Evolutionary conservation across 352 stramenopile genomes (phyloP).

Genomic region (Pythium brassicae): DNA sequence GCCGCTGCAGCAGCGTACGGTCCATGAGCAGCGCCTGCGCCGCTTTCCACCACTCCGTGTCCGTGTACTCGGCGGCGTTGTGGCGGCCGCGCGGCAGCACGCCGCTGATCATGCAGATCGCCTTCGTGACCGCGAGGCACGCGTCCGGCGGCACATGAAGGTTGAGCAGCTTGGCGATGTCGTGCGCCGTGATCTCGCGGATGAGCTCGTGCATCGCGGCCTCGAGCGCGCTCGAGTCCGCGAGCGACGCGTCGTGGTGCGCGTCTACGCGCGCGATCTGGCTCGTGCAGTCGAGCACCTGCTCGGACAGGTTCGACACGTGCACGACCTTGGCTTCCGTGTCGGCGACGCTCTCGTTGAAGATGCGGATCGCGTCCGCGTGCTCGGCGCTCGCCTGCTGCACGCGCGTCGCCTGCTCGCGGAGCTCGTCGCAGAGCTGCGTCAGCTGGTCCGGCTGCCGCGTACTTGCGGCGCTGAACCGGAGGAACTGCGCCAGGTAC

Average conservation of each 20-base stretch:
- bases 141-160: slow-evolving; percentile 41
- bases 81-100: slow-evolving; percentile 45
- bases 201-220: slow-evolving; percentile 56
- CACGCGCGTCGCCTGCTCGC: slow-evolving; percentile 17
- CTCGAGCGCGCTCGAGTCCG: slow-evolving; percentile 53
- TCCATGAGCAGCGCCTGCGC: slow-evolving; percentile 80
- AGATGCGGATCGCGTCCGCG: slow-evolving; percentile 35
- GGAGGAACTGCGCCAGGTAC: slow-evolving; percentile 35
- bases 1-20: slow-evolving; percentile 48
- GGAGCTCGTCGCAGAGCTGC: slow-evolving; percentile 18
- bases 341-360: slow-evolving; percentile 74
- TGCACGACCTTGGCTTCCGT: slow-evolving; percentile 57
- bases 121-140: slow-evolving; percentile 64
- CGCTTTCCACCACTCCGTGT: slow-evolving; percentile 78
- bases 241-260: slow-evolving; percentile 39
- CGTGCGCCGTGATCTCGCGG: slow-evolving; percentile 62
- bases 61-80: slow-evolving; percentile 63
- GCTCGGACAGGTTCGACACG: slow-evolving; percentile 35
- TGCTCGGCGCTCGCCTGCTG: slow-evolving; percentile 20
- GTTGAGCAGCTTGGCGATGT: slow-evolving; percentile 68
- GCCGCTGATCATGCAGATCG: slow-evolving; percentile 66
- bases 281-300: slow-evolving; percentile 48
- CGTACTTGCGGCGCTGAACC: slow-evolving; percentile 17
- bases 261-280: slow-evolving; percentile 49
- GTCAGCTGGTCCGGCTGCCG: slow-evolving; percentile 10